These are phyloP conservation scores for Ogataea hybrid DNA, from an alignment of 1,139 yeast genomes.

Conservation along the genomic window DNA sequence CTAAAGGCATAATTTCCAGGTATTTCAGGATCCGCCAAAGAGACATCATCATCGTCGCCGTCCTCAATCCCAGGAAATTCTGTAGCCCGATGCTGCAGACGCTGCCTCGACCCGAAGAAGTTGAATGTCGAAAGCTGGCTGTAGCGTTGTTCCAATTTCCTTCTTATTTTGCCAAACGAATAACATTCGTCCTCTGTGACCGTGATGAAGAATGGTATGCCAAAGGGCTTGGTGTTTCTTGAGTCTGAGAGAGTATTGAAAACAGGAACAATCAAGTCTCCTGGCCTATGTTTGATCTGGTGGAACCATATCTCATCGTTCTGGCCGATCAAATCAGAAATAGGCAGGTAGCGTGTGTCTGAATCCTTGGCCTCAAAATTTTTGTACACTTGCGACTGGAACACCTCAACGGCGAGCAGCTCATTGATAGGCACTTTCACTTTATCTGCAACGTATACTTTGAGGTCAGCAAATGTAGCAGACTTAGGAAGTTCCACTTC, in stretches of 20 bases:
- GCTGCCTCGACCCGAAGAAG: slow-evolving; percentile 16
- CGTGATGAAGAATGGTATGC: slow-evolving; percentile 72
- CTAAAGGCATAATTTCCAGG: slow-evolving; percentile 51
- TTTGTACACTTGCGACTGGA: slow-evolving; percentile 64
- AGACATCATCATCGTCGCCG: slow-evolving; percentile 35
- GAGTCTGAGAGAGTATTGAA: slow-evolving; percentile 49
- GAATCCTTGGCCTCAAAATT: slow-evolving; percentile 62
- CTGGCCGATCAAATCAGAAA: slow-evolving; percentile 64
- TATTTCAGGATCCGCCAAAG: slow-evolving; percentile 51
- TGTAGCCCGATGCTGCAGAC: slow-evolving; percentile 25
- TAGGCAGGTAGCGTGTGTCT: slow-evolving; percentile 60
- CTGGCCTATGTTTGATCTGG: slow-evolving; percentile 51
- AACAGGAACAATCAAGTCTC: slow-evolving; percentile 67
- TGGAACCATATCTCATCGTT: slow-evolving; percentile 69
- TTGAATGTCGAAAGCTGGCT: slow-evolving; percentile 39
- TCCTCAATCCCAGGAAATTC: slow-evolving; percentile 39
- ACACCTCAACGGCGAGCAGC: slow-evolving; percentile 68
- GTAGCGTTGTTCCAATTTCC: slow-evolving; percentile 49
- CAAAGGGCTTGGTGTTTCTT: slow-evolving; percentile 46
- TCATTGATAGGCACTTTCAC: slow-evolving; percentile 42
- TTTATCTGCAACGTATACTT: slow-evolving; percentile 56
- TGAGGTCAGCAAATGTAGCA: slow-evolving; percentile 63
- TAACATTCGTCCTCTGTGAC: slow-evolving; percentile 44
- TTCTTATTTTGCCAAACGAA: slow-evolving; percentile 53
- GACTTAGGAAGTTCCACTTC: slow-evolving; percentile 74